phyloP scores from a whole-genome alignment of 1,284 basidiomycete genomes.

The Naganishia liquefaciens region DNA sequence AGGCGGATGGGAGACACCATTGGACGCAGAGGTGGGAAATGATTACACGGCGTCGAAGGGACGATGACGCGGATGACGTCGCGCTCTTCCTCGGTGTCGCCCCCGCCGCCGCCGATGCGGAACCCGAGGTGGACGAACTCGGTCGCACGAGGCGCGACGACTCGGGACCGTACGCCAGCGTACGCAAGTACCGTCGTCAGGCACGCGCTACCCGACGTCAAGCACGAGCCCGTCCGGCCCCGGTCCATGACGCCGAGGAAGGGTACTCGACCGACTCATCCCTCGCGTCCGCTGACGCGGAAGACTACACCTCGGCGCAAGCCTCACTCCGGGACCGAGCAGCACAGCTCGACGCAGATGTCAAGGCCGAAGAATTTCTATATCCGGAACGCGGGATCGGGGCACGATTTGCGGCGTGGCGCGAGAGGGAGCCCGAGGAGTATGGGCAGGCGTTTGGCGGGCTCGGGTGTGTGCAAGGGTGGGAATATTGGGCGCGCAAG shows the following conservation, averaged over 20 bases:
- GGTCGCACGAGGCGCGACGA: slow-evolving; percentile 55
- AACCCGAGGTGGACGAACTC: slow-evolving; percentile 64
- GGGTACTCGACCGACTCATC: slow-evolving; percentile 84
- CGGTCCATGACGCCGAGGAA: too few relatives aligned
- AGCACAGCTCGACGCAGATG: slow-evolving; percentile 68
- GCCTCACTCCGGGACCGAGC: slow-evolving; percentile 60
- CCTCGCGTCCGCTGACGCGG: slow-evolving; percentile 63
- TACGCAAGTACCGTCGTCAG: slow-evolving; percentile 61
- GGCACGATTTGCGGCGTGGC: slow-evolving; percentile 76
- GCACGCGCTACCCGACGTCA: slow-evolving; percentile 57
- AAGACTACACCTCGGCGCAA: slow-evolving; percentile 70
- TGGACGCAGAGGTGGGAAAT: slow-evolving; percentile 62
- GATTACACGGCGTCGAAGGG: slow-evolving; percentile 64
- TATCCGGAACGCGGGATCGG: slow-evolving; percentile 74
- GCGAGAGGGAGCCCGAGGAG: slow-evolving; percentile 71
- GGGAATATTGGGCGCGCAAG: slow-evolving; percentile 92
- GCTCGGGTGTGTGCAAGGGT: slow-evolving; percentile 81
- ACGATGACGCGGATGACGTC: slow-evolving; percentile 81
- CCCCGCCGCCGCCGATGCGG: slow-evolving; percentile 44
- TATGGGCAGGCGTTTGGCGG: slow-evolving; percentile 89
- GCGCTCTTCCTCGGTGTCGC: slow-evolving; percentile 68
- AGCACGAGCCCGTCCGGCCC: slow-evolving; percentile 57
- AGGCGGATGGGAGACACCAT: slow-evolving; percentile 20
- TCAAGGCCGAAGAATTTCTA: slow-evolving; percentile 79
- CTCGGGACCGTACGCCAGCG: slow-evolving; percentile 53